Percentiles rank a stretch among this genome's conserved stretches.
These are phyloP conservation scores for Diaporthe australafricana DNA, from an alignment of 2,329 filamentous ascomycete species.

Conservation along the genomic window DNA sequence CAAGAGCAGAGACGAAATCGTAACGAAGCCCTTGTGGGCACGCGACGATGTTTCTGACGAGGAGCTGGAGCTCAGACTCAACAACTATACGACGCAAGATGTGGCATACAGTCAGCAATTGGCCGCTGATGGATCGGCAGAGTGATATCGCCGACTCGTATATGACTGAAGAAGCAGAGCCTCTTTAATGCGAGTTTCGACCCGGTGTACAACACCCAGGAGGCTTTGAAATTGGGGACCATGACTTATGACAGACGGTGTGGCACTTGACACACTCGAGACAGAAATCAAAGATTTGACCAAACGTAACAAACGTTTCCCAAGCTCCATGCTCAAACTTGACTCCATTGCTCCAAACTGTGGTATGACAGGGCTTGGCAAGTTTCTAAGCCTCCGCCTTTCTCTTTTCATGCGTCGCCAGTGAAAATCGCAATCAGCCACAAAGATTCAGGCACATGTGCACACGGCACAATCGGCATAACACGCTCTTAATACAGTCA, in stretches of 20 bases:
- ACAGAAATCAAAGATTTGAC: neutral
- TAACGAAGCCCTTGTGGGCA: neutral
- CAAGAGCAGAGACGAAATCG: constrained; percentile 35
- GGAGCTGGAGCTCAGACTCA: constrained; percentile 54
- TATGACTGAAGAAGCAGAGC: neutral
- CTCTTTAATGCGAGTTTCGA: neutral
- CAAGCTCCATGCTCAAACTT: neutral
- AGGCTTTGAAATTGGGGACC: neutral
- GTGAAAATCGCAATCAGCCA: neutral
- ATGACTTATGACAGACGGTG: constrained; percentile 3
- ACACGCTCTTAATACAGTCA: neutral
- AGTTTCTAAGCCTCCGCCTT: too few species aligned
- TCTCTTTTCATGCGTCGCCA: neutral
- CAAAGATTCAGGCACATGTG: neutral
- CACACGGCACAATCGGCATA: neutral
- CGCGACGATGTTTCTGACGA: constrained; percentile 45
- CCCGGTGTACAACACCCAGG: neutral
- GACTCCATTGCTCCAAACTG: neutral
- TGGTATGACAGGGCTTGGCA: neutral
- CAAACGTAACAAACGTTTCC: neutral
- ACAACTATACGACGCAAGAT: constrained; percentile 41
- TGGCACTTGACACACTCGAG: neutral
- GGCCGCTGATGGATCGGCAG: neutral
- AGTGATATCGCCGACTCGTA: neutral
- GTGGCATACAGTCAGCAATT: constrained; percentile 29